Base-by-base conservation (phyloP, 2,329 filamentous ascomycete genomes). In the Hypoxylon sp. region DNA sequence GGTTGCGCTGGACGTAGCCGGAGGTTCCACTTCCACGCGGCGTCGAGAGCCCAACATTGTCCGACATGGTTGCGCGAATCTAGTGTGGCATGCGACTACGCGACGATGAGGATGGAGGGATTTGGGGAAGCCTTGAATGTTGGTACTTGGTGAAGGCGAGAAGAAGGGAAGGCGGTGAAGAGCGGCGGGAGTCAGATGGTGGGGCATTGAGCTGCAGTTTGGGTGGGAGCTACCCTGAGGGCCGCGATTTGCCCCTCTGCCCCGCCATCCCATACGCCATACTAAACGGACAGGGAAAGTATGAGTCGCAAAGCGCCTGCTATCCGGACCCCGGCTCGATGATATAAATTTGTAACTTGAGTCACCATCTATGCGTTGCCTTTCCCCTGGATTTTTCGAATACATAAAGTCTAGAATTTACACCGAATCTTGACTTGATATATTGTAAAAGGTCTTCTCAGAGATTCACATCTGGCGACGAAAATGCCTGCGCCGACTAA, bases 1-100 rank as follows among this genome's bases (percentile, higher is more conserved):
- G 89, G 84, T 98, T 99, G 81, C 94, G 93, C 82, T 98, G 95
- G 63, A 99, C 95, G 80, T 98, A 98, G 79, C 96, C 96, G 0
- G 95, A 98, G 64, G 96, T 99, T 53, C 96, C 96, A 79, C 93
- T 97, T 74, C 96, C 96, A 77, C 96, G 91, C 2, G 96, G 96
- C 3, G 96, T 99, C 64, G 92, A 90, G 76, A 99, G 93, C 64
- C 96, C 97, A 77, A 99, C 96, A 84, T 99, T 99, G 73, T 96
- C 94, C 68, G 95, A 96, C 96, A 98, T 98, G 75, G 35, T 77
- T 60, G 11, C 14, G 5, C 31, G 3, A 4, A 27, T 27, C 25
- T 5, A 27, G 5, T 27, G 3, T 55, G 14, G 13, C 46, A 6
- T 59, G 50, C n/a, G 13, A 27, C 17, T 1, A 31, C 3, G 25